Evolutionary conservation across 1,284 basidiomycete species (phyloP).

Genomic region (Heimioporus retisporus): DNA sequence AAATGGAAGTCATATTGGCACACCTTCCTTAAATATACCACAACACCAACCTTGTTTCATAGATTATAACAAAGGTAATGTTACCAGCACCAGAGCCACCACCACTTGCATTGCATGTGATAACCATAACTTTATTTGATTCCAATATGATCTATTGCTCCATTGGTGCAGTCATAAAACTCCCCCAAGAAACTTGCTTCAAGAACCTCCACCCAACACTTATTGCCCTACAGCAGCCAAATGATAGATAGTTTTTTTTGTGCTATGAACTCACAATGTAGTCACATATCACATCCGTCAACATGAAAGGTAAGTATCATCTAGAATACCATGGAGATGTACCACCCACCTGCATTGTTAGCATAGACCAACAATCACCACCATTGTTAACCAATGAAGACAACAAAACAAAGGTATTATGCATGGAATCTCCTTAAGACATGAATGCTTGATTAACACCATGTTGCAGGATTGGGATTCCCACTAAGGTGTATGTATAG

Average conservation of each 20-base stretch:
- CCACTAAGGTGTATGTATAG: constrained; percentile 65
- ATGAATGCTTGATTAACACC: constrained; percentile 66
- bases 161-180: constrained; percentile 61
- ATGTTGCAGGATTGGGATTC: constrained; percentile 61
- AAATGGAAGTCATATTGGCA: constrained; percentile 17
- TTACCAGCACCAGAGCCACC: constrained; percentile 74
- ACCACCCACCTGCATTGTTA: constrained; percentile 65
- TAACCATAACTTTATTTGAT: constrained; percentile 60
- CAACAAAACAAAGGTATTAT: constrained; percentile 74
- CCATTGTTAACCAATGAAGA: constrained; percentile 74
- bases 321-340: not conserved
- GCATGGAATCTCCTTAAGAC: constrained; percentile 75
- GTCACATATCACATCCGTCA: constrained; percentile 84
- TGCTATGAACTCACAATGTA: constrained; percentile 60
- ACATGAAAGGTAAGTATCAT: constrained; percentile 5
- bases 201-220: constrained; percentile 74
- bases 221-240: constrained; percentile 64
- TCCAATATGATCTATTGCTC: constrained; percentile 65
- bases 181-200: constrained; percentile 72
- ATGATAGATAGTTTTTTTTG: constrained; percentile 31
- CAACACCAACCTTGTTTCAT: constrained; percentile 74
- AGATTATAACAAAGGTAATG: constrained; percentile 75
- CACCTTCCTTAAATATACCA: not conserved
- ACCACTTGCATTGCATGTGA: constrained; percentile 72
- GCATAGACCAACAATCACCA: constrained; percentile 78